These are phyloP conservation scores for Sequoia sempervirens DNA, from an alignment of 75 land plant species.

Conservation along the genomic window DNA sequence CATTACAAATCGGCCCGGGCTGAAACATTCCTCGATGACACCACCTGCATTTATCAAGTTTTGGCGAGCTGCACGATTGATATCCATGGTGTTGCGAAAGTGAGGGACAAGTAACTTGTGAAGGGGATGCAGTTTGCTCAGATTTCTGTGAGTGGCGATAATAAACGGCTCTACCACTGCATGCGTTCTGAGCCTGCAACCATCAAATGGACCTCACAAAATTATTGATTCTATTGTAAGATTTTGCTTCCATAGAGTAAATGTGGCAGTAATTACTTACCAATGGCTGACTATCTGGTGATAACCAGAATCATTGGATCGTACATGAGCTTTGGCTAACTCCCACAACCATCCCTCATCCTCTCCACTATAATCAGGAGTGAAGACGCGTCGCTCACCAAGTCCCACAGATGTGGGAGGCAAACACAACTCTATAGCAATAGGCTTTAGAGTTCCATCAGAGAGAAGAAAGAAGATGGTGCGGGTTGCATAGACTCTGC, in stretches of 20 bases:
- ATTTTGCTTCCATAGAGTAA: neutral
- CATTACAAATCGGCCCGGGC: constrained; percentile 20
- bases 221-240: neutral
- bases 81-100: constrained; percentile 27
- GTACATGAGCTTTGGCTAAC: constrained; percentile 34
- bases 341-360: constrained; percentile 28
- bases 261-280: constrained; percentile 17
- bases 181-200: constrained; percentile 32
- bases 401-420: constrained; percentile 7
- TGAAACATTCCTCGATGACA: neutral
- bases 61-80: constrained; percentile 28
- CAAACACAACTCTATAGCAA: constrained; percentile 39
- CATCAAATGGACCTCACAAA: neutral
- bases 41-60: constrained; percentile 26
- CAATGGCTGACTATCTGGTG: constrained; percentile 33
- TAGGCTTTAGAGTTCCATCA: constrained; percentile 16
- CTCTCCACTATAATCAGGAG: constrained; percentile 13
- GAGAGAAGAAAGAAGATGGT: constrained; percentile 25
- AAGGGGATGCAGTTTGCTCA: constrained; percentile 29
- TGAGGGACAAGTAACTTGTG: constrained; percentile 23
- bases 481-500: constrained; percentile 26
- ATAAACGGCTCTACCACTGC: constrained; percentile 56
- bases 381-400: constrained; percentile 11
- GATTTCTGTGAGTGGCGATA: constrained; percentile 30
- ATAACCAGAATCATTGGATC: constrained; percentile 21